Conservation (phyloP, 1,284 basidiomycete species). For the Hymenochaete sp. region DNA sequence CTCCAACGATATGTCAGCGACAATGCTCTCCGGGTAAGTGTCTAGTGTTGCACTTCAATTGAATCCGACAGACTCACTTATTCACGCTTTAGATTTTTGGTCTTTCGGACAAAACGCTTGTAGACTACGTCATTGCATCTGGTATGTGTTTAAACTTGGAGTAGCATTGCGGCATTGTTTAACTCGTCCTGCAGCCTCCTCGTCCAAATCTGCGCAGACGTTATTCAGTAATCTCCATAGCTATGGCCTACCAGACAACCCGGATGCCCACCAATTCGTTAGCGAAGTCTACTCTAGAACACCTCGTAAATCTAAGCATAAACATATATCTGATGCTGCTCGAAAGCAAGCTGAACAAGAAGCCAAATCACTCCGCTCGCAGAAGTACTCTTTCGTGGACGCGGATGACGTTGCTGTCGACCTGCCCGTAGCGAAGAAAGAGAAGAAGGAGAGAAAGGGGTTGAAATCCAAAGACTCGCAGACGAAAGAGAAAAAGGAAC, state of each 20-base stretch:
- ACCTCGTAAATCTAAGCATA: conserved; percentile 66
- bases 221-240: conserved; percentile 69
- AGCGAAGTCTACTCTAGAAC: conserved; percentile 68
- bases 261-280: conserved; percentile 75
- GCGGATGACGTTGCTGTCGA: conserved; percentile 54
- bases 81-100: conserved; percentile 56
- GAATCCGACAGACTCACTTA: conserved; percentile 7
- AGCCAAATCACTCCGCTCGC: conserved; percentile 57
- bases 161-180: conserved; percentile 1
- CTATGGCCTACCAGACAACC: conserved; percentile 72
- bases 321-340: conserved; percentile 43
- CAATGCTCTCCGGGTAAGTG: conserved; percentile 69
- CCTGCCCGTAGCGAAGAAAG: conserved; percentile 29
- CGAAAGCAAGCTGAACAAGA: conserved; percentile 64
- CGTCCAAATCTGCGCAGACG: conserved; percentile 71
- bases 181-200: conserved; percentile 47
- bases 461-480: conserved; percentile 20
- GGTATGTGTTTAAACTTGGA: conserved; percentile 39
- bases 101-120: conserved; percentile 71
- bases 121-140: conserved; percentile 80
- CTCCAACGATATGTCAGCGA: conserved; percentile 79
- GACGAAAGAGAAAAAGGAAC: conserved; percentile 45
- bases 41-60: not conserved
- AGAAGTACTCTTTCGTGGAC: conserved; percentile 71
- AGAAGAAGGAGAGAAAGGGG: conserved; percentile 34